Evolutionary conservation across 305 asterid genomes (phyloP).

Genomic region (Euphrasia arctica): DNA sequence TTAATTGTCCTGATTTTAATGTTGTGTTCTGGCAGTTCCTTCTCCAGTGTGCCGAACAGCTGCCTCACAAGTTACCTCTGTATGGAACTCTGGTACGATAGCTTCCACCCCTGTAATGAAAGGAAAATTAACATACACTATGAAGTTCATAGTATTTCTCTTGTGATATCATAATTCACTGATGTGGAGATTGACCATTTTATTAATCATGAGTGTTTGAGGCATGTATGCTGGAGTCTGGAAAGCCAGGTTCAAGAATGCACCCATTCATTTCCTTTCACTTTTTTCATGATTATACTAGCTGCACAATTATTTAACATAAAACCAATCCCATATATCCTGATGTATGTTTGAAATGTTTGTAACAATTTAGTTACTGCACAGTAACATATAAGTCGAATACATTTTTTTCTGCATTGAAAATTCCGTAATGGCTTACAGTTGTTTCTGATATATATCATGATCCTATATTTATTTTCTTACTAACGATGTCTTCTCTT

Average conservation of each 20-base stretch:
- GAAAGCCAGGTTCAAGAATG: conserved; percentile 19
- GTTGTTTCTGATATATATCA: conserved; percentile 9
- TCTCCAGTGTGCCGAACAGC: conserved; percentile 90
- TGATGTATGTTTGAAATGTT: conserved; percentile 1
- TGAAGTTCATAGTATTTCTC: conserved; percentile 14
- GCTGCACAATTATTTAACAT: background rate
- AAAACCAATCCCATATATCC: conserved; percentile 1
- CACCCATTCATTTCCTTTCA: background rate
- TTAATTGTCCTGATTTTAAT: conserved; percentile 13
- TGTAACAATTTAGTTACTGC: conserved; percentile 11
- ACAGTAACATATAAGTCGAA: background rate
- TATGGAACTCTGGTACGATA: conserved; percentile 66
- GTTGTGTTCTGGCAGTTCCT: conserved; percentile 61
- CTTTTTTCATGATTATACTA: too few relatives aligned
- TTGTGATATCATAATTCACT: background rate
- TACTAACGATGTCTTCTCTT: conserved; percentile 11
- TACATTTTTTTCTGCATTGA: conserved; percentile 4
- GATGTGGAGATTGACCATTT: conserved; percentile 6
- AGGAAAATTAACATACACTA: background rate
- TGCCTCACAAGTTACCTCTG: conserved; percentile 93
- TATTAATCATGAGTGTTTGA: conserved; percentile 14
- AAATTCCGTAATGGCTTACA: conserved; percentile 1
- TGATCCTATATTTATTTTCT: conserved; percentile 17
- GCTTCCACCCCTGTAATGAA: background rate
- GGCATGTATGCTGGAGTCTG: conserved; percentile 6